A percentile compares a stretch with the other conserved stretches of the same genome.
These are phyloP conservation scores for Chlorophyllum brunneum DNA, from an alignment of 768 basidiomycete species.

Conservation along the genomic window DNA sequence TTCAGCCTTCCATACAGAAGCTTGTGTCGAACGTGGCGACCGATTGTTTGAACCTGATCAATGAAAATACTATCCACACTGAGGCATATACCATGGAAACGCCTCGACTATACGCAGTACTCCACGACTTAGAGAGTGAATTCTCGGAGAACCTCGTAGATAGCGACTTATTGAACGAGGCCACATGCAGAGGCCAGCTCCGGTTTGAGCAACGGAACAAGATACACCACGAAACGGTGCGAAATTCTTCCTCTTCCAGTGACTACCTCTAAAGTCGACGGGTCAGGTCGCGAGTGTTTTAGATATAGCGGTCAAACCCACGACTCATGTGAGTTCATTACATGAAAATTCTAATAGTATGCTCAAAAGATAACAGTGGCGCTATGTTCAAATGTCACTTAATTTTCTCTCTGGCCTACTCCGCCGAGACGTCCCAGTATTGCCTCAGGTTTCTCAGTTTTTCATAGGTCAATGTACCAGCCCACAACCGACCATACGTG, in stretches of 20 bases:
- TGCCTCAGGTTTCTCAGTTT: conserved; percentile 54
- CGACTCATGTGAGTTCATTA: conserved; percentile 61
- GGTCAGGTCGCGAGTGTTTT: conserved; percentile 57
- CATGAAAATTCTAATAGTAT: background rate
- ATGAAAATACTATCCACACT: conserved; percentile 63
- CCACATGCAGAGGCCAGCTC: conserved; percentile 34
- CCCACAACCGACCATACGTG: conserved; percentile 65
- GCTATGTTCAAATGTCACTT: conserved; percentile 71
- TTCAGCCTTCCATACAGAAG: conserved; percentile 73
- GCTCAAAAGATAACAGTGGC: conserved; percentile 51
- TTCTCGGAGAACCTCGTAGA: conserved; percentile 43
- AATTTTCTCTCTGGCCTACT: conserved; percentile 59
- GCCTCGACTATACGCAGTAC: conserved; percentile 42
- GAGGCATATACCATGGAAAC: conserved; percentile 52
- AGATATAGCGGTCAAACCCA: conserved; percentile 52
- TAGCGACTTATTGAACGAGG: conserved; percentile 37
- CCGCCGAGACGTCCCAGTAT: conserved; percentile 54
- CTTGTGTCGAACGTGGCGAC: conserved; percentile 57
- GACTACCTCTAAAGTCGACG: conserved; percentile 9
- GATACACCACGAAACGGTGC: conserved; percentile 48
- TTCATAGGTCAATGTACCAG: conserved; percentile 65
- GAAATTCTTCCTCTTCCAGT: conserved; percentile 10
- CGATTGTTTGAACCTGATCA: conserved; percentile 56
- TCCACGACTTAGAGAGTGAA: conserved; percentile 47
- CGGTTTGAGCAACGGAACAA: conserved; percentile 43